Conservation (phyloP, 179 eudicot species). For the Beta macrorhiza region DNA sequence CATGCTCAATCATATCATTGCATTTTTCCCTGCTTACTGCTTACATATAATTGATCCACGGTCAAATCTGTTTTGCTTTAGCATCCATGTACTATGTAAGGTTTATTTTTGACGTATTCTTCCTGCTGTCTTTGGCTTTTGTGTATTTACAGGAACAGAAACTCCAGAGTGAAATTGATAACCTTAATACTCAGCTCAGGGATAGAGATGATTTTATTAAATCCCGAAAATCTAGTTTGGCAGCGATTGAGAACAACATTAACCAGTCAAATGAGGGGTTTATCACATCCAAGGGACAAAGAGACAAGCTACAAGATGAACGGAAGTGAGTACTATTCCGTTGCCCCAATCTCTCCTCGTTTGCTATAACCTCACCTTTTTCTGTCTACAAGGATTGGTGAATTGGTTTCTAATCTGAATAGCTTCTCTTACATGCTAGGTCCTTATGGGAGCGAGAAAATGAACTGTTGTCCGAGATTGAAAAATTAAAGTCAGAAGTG, state of each 20-base stretch:
- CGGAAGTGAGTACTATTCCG: constrained; percentile 62
- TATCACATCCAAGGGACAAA: constrained; percentile 54
- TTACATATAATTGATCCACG: neutral
- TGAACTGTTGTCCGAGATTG: constrained; percentile 81
- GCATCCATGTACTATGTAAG: neutral
- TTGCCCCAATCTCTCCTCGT: neutral
- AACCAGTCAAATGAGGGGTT: constrained; percentile 52
- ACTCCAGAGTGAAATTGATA: constrained; percentile 62
- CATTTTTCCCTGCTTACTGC: neutral
- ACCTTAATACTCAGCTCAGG: constrained; percentile 55
- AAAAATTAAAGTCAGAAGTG: constrained; percentile 72
- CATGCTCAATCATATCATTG: neutral
- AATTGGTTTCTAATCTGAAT: constrained; percentile 16
- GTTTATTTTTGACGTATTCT: neutral
- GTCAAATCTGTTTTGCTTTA: neutral
- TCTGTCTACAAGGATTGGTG: neutral
- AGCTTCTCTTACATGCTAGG: constrained; percentile 37
- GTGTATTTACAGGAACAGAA: constrained; percentile 56
- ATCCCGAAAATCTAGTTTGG: constrained; percentile 47
- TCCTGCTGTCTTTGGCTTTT: constrained; percentile 14
- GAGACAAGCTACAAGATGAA: constrained; percentile 82
- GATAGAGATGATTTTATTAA: constrained; percentile 56
- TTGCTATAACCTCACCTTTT: constrained; percentile 3
- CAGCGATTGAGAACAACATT: constrained; percentile 51
- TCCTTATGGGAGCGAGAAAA: constrained; percentile 82